Evolutionary conservation across 306 rosid genomes (phyloP), one percentile per base, ranked within the genome.

Genomic region (Prunus mume): DNA sequence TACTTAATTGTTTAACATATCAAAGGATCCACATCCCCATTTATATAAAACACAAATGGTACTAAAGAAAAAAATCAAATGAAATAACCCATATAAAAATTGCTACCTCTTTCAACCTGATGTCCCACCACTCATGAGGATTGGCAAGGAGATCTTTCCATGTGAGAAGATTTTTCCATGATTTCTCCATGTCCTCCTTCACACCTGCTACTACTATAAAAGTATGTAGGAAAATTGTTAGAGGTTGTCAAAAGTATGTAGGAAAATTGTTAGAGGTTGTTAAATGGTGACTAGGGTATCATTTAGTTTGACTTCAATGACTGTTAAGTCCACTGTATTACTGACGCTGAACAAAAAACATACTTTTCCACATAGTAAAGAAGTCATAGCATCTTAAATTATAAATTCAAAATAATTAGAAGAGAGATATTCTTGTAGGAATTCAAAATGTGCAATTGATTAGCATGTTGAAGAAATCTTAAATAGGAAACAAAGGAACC

Each of bases 51-150:
- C 34, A 60, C 2, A 25, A 12, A 13, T 7, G 0, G 66, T 61
- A 61, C 18, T 54, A 47, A 50, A 43, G 10, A 6, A n/a, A 71
- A 56, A 50, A 70, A 3, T 19, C 34, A 55, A n/a, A 3, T 20
- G 34, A 55, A 71, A 55, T 34, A n/a, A 71, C 2, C 56, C 24
- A 72, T 10, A 57, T 15, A 41, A 32, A 17, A 57, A 3, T 57
- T 43, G 38, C 12, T 72, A 72, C 76, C 76, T 72, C 67, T 72
- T 72, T 58, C 8, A 50, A 58, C 67, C 67, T 56, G 67, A 72
- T n/a, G 14, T 24, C 55, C 76, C 67, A 41, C 67, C 67, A 57
- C 30, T 71, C 75, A 30, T 52, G 75, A 57, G 76, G 38, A 41
- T 72, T 57, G 52, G 76, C 66, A 72, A 56, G 54, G 20, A 57